Evolutionary conservation across 2,329 filamentous ascomycete genomes (phyloP), one percentile per base, ranked within the genome.

Genomic region (Pseudogymnoascus sp.): DNA sequence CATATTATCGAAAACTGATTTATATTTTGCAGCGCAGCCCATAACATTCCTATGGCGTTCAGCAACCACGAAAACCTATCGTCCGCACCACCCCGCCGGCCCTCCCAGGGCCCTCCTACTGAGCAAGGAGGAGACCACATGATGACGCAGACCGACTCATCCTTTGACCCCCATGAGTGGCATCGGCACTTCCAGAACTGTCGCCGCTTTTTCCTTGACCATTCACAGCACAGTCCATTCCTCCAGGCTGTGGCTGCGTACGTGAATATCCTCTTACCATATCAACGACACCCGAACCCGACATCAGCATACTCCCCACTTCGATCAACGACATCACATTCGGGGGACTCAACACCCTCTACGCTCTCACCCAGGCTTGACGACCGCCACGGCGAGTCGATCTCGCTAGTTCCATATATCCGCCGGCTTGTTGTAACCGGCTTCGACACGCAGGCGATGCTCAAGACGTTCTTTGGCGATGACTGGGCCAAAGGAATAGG

Each of bases 401-500:
- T 93, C 53, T 91, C 90, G 1, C 80, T 97, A 9, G 84, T 95
- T 3, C 93, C 95, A 0, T 99, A 96, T 74, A 88, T 97, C 66
- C 88, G 93, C 36, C 90, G 95, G 14, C 83, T 97, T 1, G 87
- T 97, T 56, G 91, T 91, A 14, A 97, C 93, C 0, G 93, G 93
- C 1, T 95, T 96, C 78, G 95, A 97, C 74, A 87, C 87, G 42
- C 87, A 89, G 0, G 87, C 87, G 0, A 88, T 97, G n/a, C 79
- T 99, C 65, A 91, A 96, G 72, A 92, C 92, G 9, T 96, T 97
- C 78, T 99, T 97, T 70, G 95, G 95, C n/a, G 90, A 97, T 67
- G 89, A 96, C 72, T 99, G 93, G 90, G 76, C 79, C 36, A 79
- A 83, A 18, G 95, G 95, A 1, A 82, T 97, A 59, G 89, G 92